These are phyloP conservation scores for Nannochloris sp. DNA, from an alignment of 139 green algal species.

Conservation along the genomic window DNA sequence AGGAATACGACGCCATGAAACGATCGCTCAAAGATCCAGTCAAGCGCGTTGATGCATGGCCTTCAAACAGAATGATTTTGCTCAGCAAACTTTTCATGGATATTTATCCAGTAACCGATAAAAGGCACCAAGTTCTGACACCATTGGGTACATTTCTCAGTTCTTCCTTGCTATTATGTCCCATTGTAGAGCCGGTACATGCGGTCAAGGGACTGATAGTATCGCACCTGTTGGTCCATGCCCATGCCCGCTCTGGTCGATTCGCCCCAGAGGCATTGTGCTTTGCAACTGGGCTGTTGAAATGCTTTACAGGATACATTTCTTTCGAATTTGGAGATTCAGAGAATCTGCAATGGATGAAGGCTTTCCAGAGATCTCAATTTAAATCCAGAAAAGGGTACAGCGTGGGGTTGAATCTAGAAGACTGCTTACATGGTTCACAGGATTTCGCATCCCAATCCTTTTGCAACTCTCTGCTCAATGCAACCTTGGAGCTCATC, in stretches of 20 bases:
- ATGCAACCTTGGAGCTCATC: no score
- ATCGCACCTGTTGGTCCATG: slow-evolving; percentile 27
- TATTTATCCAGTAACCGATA: slow-evolving; percentile 76
- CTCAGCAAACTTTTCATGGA: slow-evolving; percentile 72
- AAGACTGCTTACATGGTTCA: no score
- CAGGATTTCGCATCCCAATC: no score
- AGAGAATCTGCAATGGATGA: neutral
- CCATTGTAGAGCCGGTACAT: slow-evolving; percentile 28
- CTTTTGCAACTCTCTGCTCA: no score
- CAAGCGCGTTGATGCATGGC: slow-evolving; percentile 21
- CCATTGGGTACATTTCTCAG: slow-evolving; percentile 55
- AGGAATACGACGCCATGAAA: slow-evolving; percentile 26
- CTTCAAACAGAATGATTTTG: slow-evolving; percentile 51
- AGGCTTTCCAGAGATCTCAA: neutral
- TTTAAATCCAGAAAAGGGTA: neutral
- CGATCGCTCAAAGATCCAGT: slow-evolving; percentile 22
- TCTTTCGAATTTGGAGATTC: neutral
- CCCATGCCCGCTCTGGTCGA: slow-evolving; percentile 37
- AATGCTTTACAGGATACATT: neutral
- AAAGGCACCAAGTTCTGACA: slow-evolving; percentile 72
- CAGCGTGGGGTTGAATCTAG: neutral
- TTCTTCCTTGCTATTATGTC: slow-evolving; percentile 39
- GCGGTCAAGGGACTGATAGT: slow-evolving; percentile 32
- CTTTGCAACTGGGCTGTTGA: slow-evolving; percentile 42
- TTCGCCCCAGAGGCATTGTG: slow-evolving; percentile 51